Conservation (phyloP, 2,329 filamentous ascomycete genomes). For the Hawksworthiomyces lignivorus region DNA sequence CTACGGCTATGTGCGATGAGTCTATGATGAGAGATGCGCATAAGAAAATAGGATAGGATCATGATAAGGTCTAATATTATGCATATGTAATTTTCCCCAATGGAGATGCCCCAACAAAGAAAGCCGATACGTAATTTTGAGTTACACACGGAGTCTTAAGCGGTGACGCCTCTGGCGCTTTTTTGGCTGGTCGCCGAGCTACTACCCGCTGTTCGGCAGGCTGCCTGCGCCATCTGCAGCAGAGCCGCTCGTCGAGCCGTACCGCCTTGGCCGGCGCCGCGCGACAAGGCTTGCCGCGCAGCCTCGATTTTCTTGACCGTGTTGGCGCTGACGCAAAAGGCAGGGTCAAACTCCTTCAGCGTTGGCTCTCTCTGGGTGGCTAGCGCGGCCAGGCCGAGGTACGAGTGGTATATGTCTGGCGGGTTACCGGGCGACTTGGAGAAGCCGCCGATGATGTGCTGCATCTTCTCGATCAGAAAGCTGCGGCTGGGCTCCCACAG, state of each 20-base stretch:
- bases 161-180: too few species aligned
- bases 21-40: too few species aligned
- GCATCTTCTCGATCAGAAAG: conserved; percentile 78
- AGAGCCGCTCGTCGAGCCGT: neutral
- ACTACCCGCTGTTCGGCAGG: conserved; percentile 1
- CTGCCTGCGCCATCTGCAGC: conserved; percentile 2
- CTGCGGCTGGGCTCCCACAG: conserved; percentile 54
- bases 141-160: too few species aligned
- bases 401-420: conserved; percentile 81
- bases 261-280: neutral
- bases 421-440: conserved; percentile 61
- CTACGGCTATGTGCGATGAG: neutral
- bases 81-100: too few species aligned
- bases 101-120: too few species aligned
- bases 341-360: conserved; percentile 64
- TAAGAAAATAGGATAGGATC: too few species aligned
- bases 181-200: too few species aligned
- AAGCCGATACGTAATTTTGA: too few species aligned
- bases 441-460: conserved; percentile 79
- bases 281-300: conserved; percentile 34
- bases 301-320: conserved; percentile 41
- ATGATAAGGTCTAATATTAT: too few species aligned
- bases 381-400: conserved; percentile 75
- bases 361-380: conserved; percentile 63
- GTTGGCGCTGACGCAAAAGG: conserved; percentile 64